phyloP scores from a whole-genome alignment of 352 stramenopile genomes.

The Phytophthora melonis region DNA sequence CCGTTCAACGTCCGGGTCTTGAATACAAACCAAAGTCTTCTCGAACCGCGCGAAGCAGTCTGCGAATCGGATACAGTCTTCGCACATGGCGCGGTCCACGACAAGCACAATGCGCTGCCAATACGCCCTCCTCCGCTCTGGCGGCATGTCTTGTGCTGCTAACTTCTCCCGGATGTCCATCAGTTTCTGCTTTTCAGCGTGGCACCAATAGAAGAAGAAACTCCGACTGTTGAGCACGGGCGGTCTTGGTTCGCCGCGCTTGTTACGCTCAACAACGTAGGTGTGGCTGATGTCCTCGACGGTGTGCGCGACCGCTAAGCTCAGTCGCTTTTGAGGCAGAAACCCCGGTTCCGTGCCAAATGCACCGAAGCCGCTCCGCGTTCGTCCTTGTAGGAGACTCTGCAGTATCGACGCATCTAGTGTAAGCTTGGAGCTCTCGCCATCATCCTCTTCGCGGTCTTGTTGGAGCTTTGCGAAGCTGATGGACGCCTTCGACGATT shows the following conservation, averaged over 20 bases:
- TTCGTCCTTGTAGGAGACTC: conserved; percentile 48
- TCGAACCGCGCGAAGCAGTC: conserved; percentile 55
- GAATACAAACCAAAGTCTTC: conserved; percentile 47
- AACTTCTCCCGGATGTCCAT: conserved; percentile 80
- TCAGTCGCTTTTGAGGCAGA: conserved; percentile 72
- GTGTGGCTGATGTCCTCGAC: conserved; percentile 70
- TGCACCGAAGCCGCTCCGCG: conserved; percentile 78
- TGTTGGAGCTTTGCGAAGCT: conserved; percentile 48
- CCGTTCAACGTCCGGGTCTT: conserved; percentile 56
- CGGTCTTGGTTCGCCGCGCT: conserved; percentile 45
- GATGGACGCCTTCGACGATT: conserved; percentile 61
- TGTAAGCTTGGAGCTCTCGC: not conserved
- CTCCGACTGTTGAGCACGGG: conserved; percentile 82
- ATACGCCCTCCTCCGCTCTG: conserved; percentile 24
- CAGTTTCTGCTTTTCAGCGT: conserved; percentile 89
- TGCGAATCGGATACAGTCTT: conserved; percentile 78
- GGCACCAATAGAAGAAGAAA: conserved; percentile 90
- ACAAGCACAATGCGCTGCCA: conserved; percentile 69
- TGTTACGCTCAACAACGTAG: conserved; percentile 75
- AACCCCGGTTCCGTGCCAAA: conserved; percentile 70
- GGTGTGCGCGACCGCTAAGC: conserved; percentile 60
- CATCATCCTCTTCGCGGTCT: not conserved
- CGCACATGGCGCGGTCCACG: conserved; percentile 80
- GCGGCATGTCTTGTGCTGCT: conserved; percentile 4
- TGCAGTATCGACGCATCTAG: conserved; percentile 41